Evolutionary conservation across 2,329 filamentous ascomycete genomes (phyloP), one percentile per base, ranked within the genome.

Genomic region (Trichophyton schoenleinii): DNA sequence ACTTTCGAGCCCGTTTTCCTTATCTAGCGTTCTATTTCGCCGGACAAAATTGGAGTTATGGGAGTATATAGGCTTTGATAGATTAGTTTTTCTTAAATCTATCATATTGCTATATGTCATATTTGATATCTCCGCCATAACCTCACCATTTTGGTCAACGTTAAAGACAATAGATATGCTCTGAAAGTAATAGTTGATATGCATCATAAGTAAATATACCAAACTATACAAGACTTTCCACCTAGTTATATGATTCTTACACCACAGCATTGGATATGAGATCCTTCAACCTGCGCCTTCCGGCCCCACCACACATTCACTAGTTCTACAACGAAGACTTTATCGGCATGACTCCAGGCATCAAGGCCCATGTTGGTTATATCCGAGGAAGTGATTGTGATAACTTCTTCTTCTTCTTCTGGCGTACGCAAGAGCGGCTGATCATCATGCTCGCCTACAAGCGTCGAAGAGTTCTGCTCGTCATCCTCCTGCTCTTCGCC

Each of bases 321-420:
- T 36, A 79, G 66, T 62, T 79, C 75, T 63, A 76, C 71, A 11
- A 78, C 73, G 62, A 79, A 79, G 20, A 72, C 63, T 31, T 75
- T 72, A 63, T 79, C 78, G 3, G 75, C 71, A 15, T 71, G 72
- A 61, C 77, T 79, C 78, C 78, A 79, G 15, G 75, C 70, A 64
- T 80, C 78, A 15, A 80, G 72, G 2, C 78, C 77, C 77, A 80
- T 79, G 44, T 74, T 70, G 15, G 69, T 68, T 70, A 80, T 76
- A 64, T 79, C 77, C 20, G 76, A 74, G 20, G 72, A 70, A 0
- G 70, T 75, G 34, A 79, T 73, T 0, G 68, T 70, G 18, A 78
- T 68, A 2, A 69, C 65, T 2, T 69, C 68, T 2, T 66, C 68
- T 1, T 65, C 62, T 1, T 65, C 62, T 20, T 69, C 65, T 3